A percentile compares a stretch with the other conserved stretches of the same genome.
phyloP scores from a whole-genome alignment of 306 rosid species.

The Prunus campanulata region DNA sequence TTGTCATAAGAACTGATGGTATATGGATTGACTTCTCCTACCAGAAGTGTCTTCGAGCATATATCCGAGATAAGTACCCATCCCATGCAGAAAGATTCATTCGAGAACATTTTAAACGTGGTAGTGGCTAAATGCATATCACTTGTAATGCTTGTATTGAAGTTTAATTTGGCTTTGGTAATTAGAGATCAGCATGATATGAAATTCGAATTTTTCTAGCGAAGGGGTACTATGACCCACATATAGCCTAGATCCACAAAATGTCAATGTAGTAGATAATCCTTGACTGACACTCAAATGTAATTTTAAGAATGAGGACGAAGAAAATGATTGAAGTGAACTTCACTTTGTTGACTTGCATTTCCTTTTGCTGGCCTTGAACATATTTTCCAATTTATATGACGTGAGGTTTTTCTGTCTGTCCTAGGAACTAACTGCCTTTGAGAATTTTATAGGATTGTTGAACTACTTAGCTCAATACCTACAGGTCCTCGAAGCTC shows the following conservation, averaged over 20 bases:
- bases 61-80: conserved; percentile 74
- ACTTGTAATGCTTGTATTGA: conserved; percentile 21
- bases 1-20: conserved; percentile 84
- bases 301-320: conserved; percentile 34
- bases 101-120: conserved; percentile 71
- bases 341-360: conserved; percentile 50
- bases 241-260: conserved; percentile 19
- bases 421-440: conserved; percentile 4
- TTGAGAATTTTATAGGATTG: neutral
- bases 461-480: conserved; percentile 5
- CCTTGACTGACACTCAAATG: conserved; percentile 30
- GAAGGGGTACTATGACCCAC: conserved; percentile 16
- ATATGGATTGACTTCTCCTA: conserved; percentile 91
- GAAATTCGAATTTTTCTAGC: conserved; percentile 6
- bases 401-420: conserved; percentile 4
- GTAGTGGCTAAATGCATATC: conserved; percentile 44
- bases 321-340: conserved; percentile 38
- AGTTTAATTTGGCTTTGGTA: conserved; percentile 12
- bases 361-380: conserved; percentile 30
- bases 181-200: neutral
- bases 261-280: conserved; percentile 45
- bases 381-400: conserved; percentile 16
- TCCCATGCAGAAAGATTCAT: conserved; percentile 72
- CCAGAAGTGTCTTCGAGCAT: conserved; percentile 78
- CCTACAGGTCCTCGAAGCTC: neutral